Conservation (phyloP, 2,329 filamentous ascomycete genomes). For the Madurella fahalii region DNA sequence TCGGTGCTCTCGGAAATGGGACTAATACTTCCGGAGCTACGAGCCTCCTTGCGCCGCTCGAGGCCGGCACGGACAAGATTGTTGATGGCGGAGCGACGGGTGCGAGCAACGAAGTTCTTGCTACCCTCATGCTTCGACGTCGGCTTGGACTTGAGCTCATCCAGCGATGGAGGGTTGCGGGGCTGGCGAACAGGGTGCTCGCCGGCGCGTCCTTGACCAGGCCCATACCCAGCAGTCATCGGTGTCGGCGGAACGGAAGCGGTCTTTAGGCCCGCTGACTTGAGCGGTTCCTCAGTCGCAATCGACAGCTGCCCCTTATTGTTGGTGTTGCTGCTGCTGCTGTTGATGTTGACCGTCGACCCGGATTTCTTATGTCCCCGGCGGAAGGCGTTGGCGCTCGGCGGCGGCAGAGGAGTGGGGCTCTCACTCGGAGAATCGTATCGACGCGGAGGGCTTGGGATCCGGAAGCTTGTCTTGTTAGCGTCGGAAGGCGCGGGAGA, state of each 20-base stretch:
- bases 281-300: slow-evolving; percentile 45
- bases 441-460: slow-evolving; percentile 62
- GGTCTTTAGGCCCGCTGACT: slow-evolving; percentile 69
- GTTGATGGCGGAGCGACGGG: slow-evolving; percentile 85
- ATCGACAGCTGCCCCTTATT: slow-evolving; percentile 48
- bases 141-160: slow-evolving; percentile 85
- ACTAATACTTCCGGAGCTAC: slow-evolving; percentile 74
- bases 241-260: slow-evolving; percentile 77
- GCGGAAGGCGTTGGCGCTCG: slow-evolving; percentile 87
- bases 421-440: slow-evolving; percentile 63
- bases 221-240: slow-evolving; percentile 75
- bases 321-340: no score
- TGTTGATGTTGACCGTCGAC: slow-evolving; percentile 65
- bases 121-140: slow-evolving; percentile 92
- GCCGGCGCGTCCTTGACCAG: slow-evolving; percentile 86
- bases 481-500: slow-evolving; percentile 70
- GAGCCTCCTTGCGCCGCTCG: slow-evolving; percentile 74
- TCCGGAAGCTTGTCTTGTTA: slow-evolving; percentile 51
- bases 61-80: slow-evolving; percentile 87
- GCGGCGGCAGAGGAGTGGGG: slow-evolving; percentile 69
- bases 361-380: slow-evolving; percentile 88
- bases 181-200: slow-evolving; percentile 94
- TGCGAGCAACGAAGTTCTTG: slow-evolving; percentile 93
- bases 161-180: slow-evolving; percentile 82
- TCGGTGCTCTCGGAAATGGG: slow-evolving; percentile 79